Base-by-base conservation (phyloP, 2,329 filamentous ascomycete genomes). In the Aspergillus sp. region DNA sequence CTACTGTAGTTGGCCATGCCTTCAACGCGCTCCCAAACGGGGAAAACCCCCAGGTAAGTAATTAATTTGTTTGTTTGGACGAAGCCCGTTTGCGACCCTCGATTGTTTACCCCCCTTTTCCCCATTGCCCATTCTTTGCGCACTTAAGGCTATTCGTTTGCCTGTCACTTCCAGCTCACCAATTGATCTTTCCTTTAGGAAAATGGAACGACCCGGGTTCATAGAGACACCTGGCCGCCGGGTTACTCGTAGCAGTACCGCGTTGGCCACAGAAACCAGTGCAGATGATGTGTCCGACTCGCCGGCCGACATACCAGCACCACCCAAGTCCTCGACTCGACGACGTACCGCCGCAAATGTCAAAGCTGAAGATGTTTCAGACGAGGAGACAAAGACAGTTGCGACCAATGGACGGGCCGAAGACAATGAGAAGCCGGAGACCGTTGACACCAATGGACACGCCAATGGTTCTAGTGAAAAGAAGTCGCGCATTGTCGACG, bases 151-250 rank as follows among this genome's bases (percentile, higher is more conserved):
- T 19, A 19, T 19, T 19, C 19, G 19, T 19, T 19, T 19, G 19
- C 4, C 19, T 46, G 27, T n/a, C n/a, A 29, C n/a, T n/a, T 32
- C 29, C 10, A 29, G n/a, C n/a, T 27, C 31, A n/a, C 30, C 19
- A 43, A 45, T 48, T 29, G 36, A 32, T 46, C 38, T 43, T 36
- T 34, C 40, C 10, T 37, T 27, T 48, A 80, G 77, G 60, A 78
- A 78, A 63, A 66, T 71, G 41, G 68, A 73, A 41, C 70, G 72
- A 44, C 69, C 71, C 35, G 74, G 72, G 39, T 78, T 72, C 53
- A 70, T 78, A 38, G 70, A 77, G 50, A 78, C 75, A 10, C 75
- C 76, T 42, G 64, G 69, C 45, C 61, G 66, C 44, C 70, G 73
- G 42, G 57, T 62, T 34, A 70, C 64, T 43, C 68, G 73, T 45